Base-by-base conservation (phyloP, 352 stramenopile species). In the Phytophthora multivora region DNA sequence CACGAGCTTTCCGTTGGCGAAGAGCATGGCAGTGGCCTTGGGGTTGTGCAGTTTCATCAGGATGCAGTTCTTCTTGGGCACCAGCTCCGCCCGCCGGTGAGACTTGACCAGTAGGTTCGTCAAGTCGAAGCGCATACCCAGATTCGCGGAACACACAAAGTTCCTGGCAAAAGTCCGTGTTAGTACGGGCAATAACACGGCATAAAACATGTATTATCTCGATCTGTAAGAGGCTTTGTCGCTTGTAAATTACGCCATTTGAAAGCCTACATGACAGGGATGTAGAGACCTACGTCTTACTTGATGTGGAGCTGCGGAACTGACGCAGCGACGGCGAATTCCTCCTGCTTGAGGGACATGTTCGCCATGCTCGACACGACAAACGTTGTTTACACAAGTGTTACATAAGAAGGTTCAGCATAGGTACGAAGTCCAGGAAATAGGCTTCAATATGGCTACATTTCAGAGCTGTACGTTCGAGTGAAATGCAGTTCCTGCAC, bases 51-150 rank as follows among this genome's bases (percentile, higher is more conserved):
- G 65, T 66, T 95, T 95, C 77, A 95, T 90, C 10, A 95, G 57
- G 15, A 95, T 75, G 51, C 86, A 95, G 69, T 95, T 95, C 53
- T 92, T 91, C 75, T 93, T 95, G 19, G 86, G 81, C 25, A 91
- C 81, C 28, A 93, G 73, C 71, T 95, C 86, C 7, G 84, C 83
- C 19, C 68, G 70, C 51, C 81, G 79, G 43, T 90, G 80, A 13
- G 86, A 92, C 69, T 93, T 95, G 58, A 79, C 63, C 55, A 91
- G 54, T 8, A 93, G 68, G 38, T 75, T 86, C 25, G 74, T 71
- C 45, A 93, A 66, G 67, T 93, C 84, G 63, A 93, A 93, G 43
- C 84, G 84, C 80, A 93, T 86, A 33, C 84, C 84, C 16, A 93
- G 54, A 64, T 93, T 93, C 48, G 81, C 84, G 16, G 84, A 93